These are phyloP conservation scores for Zymoseptoria ardabiliae DNA, from an alignment of 2,329 filamentous ascomycete species.

Conservation along the genomic window DNA sequence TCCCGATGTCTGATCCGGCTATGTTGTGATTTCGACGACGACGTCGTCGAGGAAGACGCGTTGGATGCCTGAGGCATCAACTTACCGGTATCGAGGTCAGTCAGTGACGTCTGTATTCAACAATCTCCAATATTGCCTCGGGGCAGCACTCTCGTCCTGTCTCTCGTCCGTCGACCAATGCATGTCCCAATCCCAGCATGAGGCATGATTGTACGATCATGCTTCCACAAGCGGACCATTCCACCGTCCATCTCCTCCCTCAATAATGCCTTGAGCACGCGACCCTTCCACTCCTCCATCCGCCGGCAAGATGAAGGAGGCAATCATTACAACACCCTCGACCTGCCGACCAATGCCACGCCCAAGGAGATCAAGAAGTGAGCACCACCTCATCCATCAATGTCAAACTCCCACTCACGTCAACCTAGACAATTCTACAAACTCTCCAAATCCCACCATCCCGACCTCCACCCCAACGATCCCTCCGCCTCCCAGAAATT, in stretches of 20 bases:
- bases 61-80: not conserved
- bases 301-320: slow-evolving; percentile 12
- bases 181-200: not conserved
- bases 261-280: slow-evolving; percentile 1
- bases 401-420: slow-evolving; percentile 61
- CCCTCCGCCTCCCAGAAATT: slow-evolving; percentile 64
- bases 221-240: slow-evolving; percentile 22
- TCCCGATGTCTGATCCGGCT: no score
- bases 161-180: not conserved
- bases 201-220: slow-evolving; percentile 28
- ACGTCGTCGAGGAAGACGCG: no score
- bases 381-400: slow-evolving; percentile 56
- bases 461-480: slow-evolving; percentile 77
- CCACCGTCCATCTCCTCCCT: slow-evolving; percentile 6
- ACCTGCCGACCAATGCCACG: slow-evolving; percentile 62
- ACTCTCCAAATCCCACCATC: slow-evolving; percentile 87
- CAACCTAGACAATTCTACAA: slow-evolving; percentile 61
- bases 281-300: slow-evolving; percentile 18
- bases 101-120: not conserved
- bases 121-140: not conserved
- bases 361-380: slow-evolving; percentile 78
- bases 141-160: not conserved
- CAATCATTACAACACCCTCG: slow-evolving; percentile 78
- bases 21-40: no score
- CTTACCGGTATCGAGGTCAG: not conserved